phyloP scores from a whole-genome alignment of 768 basidiomycete genomes.

The Boletus insuetus region DNA sequence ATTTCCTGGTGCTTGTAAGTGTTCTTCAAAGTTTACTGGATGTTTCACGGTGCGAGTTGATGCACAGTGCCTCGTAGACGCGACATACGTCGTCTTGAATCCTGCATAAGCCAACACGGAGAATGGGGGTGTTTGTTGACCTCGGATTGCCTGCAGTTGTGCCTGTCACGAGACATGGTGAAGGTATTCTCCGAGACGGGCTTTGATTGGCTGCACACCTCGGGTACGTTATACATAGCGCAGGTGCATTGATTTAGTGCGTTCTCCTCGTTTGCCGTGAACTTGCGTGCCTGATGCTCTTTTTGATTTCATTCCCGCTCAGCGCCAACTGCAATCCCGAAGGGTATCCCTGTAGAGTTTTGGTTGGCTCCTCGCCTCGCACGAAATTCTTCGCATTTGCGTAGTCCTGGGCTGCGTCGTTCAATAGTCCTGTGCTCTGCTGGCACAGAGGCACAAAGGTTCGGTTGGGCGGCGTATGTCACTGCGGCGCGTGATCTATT shows the following conservation, averaged over 20 bases:
- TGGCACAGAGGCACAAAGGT: conserved; percentile 56
- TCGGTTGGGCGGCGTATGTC: conserved; percentile 3
- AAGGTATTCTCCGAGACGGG: conserved; percentile 62
- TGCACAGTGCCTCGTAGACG: conserved; percentile 38
- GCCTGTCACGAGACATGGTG: conserved; percentile 64
- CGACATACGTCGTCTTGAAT: conserved; percentile 73
- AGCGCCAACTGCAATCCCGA: conserved; percentile 88
- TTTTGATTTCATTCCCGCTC: conserved; percentile 36
- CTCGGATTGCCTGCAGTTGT: conserved; percentile 70
- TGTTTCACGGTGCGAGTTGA: too few relatives aligned
- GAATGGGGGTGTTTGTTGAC: conserved; percentile 75
- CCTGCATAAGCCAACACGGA: conserved; percentile 63
- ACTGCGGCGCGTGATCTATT: conserved; percentile 22
- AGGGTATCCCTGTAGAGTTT: conserved; percentile 67
- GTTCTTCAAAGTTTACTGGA: too few relatives aligned
- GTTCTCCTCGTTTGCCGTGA: conserved; percentile 37
- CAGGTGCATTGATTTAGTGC: conserved; percentile 85
- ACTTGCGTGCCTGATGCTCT: conserved; percentile 23
- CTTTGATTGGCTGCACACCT: conserved; percentile 63
- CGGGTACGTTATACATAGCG: conserved; percentile 71
- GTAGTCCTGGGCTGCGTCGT: conserved; percentile 70
- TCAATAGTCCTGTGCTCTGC: conserved; percentile 59
- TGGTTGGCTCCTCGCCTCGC: conserved; percentile 76
- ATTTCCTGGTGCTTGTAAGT: too few relatives aligned
- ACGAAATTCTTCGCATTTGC: conserved; percentile 87